Base-by-base conservation (phyloP, 129 eudicot genomes). In the Flaveria ramosissima region DNA sequence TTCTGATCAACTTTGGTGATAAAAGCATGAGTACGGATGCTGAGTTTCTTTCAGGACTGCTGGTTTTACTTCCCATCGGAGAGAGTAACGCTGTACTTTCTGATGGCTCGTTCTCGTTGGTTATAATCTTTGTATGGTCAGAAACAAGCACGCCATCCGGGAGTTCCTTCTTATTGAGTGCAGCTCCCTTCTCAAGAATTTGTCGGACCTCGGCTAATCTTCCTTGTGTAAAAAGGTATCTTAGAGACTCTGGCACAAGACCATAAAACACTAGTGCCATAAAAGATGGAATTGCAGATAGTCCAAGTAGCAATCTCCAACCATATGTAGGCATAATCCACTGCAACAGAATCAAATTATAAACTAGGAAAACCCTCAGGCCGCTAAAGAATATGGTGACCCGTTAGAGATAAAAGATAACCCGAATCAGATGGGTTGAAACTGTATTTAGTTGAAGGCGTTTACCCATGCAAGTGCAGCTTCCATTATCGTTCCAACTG, bases 381-480 rank as follows among this genome's bases (percentile, higher is more conserved):
- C 3, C 7, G 69, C 42, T 62, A 16, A 63, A 51, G 42, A 50
- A 13, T 15, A 50, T 4, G 56, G 56, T 50, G 56, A 26, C 42
- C 68, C 42, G 68, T 61, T 61, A 30, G 68, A 63, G 68, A 63
- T 63, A 10, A 63, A 63, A 27, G 45, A 62, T 14, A 62, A 27
- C 45, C 68, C 43, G 15, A 62, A 62, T 62, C 68, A 30, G 16
- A 62, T 13, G 68, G 68, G 67, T 60, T 7, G 8, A 43, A 41
- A 41, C 9, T 9, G 26, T 14, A 65, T 42, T 41, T 36, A 17
- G 51, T 61, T 43, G 17, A 65, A 52, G 45, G 27, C 14, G 30
- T 10, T 63, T 88, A 88, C 97, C 97, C 90, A 88, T 24, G 90
- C 92, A 68, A 91, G 80, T 72, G 88, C 72, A 81, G 97, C 94